A percentile compares a stretch with the other conserved stretches of the same genome.
phyloP scores from a whole-genome alignment of 1,284 basidiomycete genomes.

The Cryptococcus hybrid region DNA sequence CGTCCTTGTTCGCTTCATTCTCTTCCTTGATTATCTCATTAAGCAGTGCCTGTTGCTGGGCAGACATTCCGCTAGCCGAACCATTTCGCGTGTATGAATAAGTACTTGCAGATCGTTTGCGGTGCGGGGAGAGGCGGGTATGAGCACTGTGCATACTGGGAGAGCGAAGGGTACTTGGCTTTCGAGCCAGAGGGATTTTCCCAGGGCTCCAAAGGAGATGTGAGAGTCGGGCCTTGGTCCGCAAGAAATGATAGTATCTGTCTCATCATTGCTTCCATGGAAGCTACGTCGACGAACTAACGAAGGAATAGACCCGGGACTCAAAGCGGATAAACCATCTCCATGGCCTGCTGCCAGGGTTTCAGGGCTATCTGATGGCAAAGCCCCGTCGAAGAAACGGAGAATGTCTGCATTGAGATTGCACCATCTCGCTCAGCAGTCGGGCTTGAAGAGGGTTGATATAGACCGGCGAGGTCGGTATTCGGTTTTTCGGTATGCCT shows the following conservation, averaged over 20 bases:
- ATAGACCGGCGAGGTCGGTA: too few relatives aligned
- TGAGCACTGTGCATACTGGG: neutral
- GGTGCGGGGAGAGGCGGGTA: neutral
- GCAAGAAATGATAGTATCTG: too few relatives aligned
- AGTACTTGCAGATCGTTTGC: conserved; percentile 15
- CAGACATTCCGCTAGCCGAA: conserved; percentile 10
- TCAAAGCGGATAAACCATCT: too few relatives aligned
- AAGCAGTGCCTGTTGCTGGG: conserved; percentile 21
- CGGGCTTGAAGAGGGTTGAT: too few relatives aligned
- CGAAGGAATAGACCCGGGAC: too few relatives aligned
- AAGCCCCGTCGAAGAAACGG: neutral
- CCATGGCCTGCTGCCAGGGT: neutral
- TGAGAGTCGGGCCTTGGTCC: too few relatives aligned
- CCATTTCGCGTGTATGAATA: conserved; percentile 12
- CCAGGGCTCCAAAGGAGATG: conserved; percentile 3
- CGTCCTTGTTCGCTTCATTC: conserved; percentile 11
- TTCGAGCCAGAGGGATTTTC: conserved; percentile 23
- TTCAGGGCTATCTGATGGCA: neutral
- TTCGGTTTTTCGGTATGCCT: too few relatives aligned
- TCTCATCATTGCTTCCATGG: too few relatives aligned
- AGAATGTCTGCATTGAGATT: neutral
- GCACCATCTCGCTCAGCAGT: neutral
- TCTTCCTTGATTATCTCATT: conserved; percentile 38
- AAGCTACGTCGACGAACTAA: too few relatives aligned
- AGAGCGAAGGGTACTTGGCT: conserved; percentile 11